Conservation (phyloP, 1,284 basidiomycete species). For the Coriolopsis trogii region DNA sequence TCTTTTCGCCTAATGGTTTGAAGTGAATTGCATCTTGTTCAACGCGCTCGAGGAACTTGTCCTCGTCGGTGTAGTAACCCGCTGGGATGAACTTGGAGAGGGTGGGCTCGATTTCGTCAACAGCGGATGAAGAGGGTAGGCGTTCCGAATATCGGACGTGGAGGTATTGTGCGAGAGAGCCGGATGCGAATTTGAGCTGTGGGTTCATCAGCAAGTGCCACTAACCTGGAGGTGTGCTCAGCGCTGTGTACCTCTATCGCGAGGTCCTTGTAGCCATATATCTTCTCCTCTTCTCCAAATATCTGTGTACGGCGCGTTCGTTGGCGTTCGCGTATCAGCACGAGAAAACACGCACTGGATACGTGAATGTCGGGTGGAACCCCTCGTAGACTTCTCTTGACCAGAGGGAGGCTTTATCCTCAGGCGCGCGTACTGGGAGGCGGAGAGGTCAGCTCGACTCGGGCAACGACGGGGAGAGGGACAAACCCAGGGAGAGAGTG, state of each 20-base stretch:
- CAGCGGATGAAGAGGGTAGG: constrained; percentile 71
- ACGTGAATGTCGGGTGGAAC: constrained; percentile 87
- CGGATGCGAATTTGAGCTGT: constrained; percentile 85
- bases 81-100: constrained; percentile 81
- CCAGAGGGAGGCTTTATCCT: constrained; percentile 63
- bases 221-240: no score
- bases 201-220: constrained; percentile 14
- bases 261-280: constrained; percentile 91
- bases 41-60: constrained; percentile 67
- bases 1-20: constrained; percentile 75
- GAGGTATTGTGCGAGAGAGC: constrained; percentile 80
- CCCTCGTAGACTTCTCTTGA: constrained; percentile 62
- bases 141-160: constrained; percentile 69
- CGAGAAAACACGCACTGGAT: constrained; percentile 61
- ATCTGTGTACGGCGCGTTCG: constrained; percentile 50
- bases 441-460: constrained; percentile 9
- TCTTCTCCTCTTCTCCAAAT: constrained; percentile 94
- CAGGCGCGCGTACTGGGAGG: constrained; percentile 57
- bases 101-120: constrained; percentile 87
- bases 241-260: constrained; percentile 77
- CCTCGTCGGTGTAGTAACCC: constrained; percentile 69
- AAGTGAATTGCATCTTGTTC: constrained; percentile 77
- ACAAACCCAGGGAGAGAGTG: constrained; percentile 69
- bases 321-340: background rate
- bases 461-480: background rate